These are phyloP conservation scores for Penicillium bialowiezense DNA, from an alignment of 495 filamentous ascomycete species.

Conservation along the genomic window DNA sequence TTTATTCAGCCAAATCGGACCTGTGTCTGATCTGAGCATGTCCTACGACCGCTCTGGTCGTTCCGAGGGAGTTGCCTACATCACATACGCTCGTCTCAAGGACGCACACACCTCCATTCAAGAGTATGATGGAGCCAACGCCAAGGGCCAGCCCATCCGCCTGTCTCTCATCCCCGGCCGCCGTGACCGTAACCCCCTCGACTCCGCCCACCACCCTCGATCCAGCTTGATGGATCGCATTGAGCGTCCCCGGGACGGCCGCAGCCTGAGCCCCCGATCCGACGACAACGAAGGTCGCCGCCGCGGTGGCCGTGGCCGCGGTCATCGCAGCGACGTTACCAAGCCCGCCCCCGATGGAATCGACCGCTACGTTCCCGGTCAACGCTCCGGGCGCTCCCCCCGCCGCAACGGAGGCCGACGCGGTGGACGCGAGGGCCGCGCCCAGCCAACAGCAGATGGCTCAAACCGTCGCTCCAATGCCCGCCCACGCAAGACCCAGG, in stretches of 20 bases:
- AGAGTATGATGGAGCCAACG: slow-evolving; percentile 89
- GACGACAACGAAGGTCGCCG: slow-evolving; percentile 40
- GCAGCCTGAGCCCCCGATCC: slow-evolving; percentile 41
- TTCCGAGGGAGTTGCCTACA: slow-evolving; percentile 80
- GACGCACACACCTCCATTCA: slow-evolving; percentile 73
- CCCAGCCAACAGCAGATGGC: slow-evolving; percentile 36
- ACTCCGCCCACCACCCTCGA: slow-evolving; percentile 63
- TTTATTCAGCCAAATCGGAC: slow-evolving; percentile 76
- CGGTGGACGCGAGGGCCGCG: slow-evolving; percentile 39
- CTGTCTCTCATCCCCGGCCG: slow-evolving; percentile 62
- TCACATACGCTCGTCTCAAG: slow-evolving; percentile 67
- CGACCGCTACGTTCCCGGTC: slow-evolving; percentile 80
- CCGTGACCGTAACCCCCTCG: slow-evolving; percentile 51
- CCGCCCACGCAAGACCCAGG: slow-evolving; percentile 82
- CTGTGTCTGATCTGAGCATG: slow-evolving; percentile 65
- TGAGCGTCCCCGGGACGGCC: slow-evolving; percentile 39
- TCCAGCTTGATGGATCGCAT: slow-evolving; percentile 74
- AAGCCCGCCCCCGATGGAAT: slow-evolving; percentile 68
- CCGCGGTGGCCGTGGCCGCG: slow-evolving; percentile 30
- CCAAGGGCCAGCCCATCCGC: slow-evolving; percentile 88
- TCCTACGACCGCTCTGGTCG: slow-evolving; percentile 88
- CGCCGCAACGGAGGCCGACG: slow-evolving; percentile 47
- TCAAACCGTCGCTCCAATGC: slow-evolving; percentile 44
- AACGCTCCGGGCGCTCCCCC: slow-evolving; percentile 29
- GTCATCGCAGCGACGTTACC: slow-evolving; percentile 63